Percentiles rank a stretch among this genome's conserved stretches.
phyloP scores from a whole-genome alignment of 345 rosid species.

The Nephelium lappaceum region DNA sequence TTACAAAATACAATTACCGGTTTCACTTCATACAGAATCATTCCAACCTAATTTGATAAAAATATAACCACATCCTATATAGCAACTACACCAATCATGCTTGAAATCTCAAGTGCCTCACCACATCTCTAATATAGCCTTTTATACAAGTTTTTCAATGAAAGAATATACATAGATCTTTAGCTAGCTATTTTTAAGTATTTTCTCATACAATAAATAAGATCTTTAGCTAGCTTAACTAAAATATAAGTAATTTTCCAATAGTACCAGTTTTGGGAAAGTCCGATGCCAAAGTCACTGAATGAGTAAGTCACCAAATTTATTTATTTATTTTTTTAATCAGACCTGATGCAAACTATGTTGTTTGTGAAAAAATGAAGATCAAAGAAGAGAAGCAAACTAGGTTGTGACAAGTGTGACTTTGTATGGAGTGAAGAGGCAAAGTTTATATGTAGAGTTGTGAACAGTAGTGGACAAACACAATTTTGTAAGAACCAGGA shows the following conservation, averaged over 20 bases:
- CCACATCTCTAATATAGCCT: neutral
- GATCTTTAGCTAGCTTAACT: no score
- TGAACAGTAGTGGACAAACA: neutral
- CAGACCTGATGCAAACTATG: no score
- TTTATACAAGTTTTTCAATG: no score
- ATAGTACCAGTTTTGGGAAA: no score
- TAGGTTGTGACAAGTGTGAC: slow-evolving; percentile 1
- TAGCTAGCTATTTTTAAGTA: no score
- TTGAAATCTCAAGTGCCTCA: neutral
- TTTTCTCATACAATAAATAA: no score
- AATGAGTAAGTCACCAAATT: no score
- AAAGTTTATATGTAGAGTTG: neutral
- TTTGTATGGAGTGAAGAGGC: neutral
- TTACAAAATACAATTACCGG: neutral
- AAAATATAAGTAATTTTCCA: no score
- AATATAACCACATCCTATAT: neutral
- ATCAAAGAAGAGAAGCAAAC: neutral
- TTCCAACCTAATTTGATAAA: neutral
- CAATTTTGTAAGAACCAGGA: no score
- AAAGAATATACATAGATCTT: no score
- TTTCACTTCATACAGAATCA: neutral
- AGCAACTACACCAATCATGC: neutral
- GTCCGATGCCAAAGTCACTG: no score
- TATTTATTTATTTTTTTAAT: no score
- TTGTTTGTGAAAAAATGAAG: neutral